Evolutionary conservation across 2,329 filamentous ascomycete species (phyloP).

Genomic region (Fusarium azukiicola): DNA sequence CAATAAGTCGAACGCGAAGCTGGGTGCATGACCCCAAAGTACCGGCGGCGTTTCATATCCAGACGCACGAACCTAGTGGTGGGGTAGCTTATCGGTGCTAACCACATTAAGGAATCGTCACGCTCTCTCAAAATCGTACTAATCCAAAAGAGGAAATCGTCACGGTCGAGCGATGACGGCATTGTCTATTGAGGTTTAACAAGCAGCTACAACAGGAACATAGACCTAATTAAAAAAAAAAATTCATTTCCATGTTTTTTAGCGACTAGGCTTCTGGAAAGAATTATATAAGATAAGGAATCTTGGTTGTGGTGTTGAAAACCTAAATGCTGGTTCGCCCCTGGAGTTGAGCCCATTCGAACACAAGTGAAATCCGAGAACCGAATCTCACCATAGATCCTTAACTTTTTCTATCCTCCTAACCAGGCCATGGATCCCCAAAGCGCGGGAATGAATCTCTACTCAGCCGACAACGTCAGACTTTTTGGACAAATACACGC

Average conservation of each 20-base stretch:
- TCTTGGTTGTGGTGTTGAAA: slow-evolving; percentile 19
- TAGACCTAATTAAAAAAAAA: not conserved
- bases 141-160: not conserved
- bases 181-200: not conserved
- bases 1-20: not conserved
- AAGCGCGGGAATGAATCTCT: slow-evolving; percentile 79
- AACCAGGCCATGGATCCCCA: slow-evolving; percentile 70
- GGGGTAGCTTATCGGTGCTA: not conserved
- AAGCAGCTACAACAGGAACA: not conserved
- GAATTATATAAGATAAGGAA: slow-evolving; percentile 1
- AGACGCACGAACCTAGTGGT: not conserved
- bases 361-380: no score
- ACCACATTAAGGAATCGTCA: not conserved
- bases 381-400: no score
- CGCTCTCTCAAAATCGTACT: not conserved
- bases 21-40: not conserved
- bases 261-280: not conserved
- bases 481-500: slow-evolving; percentile 85
- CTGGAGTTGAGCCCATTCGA: no score
- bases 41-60: not conserved
- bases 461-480: slow-evolving; percentile 84
- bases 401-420: slow-evolving; percentile 77
- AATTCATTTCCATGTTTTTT: not conserved
- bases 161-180: not conserved
- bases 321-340: slow-evolving; percentile 4